Evolutionary conservation across 306 rosid species (phyloP).

Genomic region (Prosopis cineraria): DNA sequence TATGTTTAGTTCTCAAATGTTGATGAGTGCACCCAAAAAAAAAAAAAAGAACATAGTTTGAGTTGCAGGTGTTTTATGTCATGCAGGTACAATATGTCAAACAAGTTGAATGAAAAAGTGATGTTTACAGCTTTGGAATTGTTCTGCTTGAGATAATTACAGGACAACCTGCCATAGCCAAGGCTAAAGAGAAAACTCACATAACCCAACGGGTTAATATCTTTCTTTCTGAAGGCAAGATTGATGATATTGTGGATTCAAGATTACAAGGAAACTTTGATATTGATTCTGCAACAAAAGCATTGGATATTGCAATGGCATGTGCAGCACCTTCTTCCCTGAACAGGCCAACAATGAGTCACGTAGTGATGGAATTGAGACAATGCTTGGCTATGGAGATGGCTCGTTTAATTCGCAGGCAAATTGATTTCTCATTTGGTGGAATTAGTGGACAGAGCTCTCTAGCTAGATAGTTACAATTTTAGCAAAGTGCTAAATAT

Average conservation of each 20-base stretch:
- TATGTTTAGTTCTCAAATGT: not conserved
- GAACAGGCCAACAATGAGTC: slow-evolving; percentile 45
- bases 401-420: not conserved
- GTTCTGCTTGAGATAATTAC: slow-evolving; percentile 50
- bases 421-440: slow-evolving; percentile 25
- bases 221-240: slow-evolving; percentile 4
- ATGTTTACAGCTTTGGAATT: slow-evolving; percentile 48
- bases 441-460: slow-evolving; percentile 42
- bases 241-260: slow-evolving; percentile 40
- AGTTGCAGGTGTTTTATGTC: not conserved
- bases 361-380: slow-evolving; percentile 39
- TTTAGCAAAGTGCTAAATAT: not conserved
- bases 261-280: slow-evolving; percentile 41
- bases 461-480: slow-evolving; percentile 30
- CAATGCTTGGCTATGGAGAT: slow-evolving; percentile 29
- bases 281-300: slow-evolving; percentile 24
- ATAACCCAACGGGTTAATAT: slow-evolving; percentile 36
- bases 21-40: no score
- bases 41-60: no score
- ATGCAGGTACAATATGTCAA: slow-evolving; percentile 39
- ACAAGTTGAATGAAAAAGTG: slow-evolving; percentile 46
- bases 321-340: slow-evolving; percentile 37
- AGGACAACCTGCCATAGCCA: slow-evolving; percentile 40
- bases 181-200: slow-evolving; percentile 34
- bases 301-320: slow-evolving; percentile 41